These are phyloP conservation scores for Xylariaceae sp. DNA, from an alignment of 2,329 filamentous ascomycete species.

Conservation along the genomic window DNA sequence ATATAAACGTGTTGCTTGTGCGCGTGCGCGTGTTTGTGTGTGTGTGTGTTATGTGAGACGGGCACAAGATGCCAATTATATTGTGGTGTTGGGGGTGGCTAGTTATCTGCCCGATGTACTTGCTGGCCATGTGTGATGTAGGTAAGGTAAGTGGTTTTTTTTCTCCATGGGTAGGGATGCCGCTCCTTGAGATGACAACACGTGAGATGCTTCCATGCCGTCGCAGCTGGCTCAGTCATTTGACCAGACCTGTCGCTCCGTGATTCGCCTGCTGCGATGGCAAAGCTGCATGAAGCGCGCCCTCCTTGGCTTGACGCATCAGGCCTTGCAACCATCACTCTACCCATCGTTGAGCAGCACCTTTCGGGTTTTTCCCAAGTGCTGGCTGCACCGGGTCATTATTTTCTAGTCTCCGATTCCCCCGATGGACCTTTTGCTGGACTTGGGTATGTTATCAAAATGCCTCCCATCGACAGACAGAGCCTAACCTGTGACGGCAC, in stretches of 20 bases:
- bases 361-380: not conserved
- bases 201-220: slow-evolving; percentile 11
- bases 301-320: slow-evolving; percentile 9
- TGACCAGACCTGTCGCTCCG: slow-evolving; percentile 12
- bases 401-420: not conserved
- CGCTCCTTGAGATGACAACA: slow-evolving; percentile 10
- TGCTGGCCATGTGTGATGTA: not conserved
- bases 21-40: too few species aligned
- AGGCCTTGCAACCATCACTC: slow-evolving; percentile 11
- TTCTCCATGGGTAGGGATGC: not conserved
- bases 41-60: not conserved
- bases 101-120: not conserved
- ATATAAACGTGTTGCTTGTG: too few species aligned
- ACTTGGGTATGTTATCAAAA: too few species aligned
- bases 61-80: not conserved
- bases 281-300: slow-evolving; percentile 14
- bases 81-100: not conserved
- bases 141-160: not conserved
- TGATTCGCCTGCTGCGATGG: slow-evolving; percentile 16
- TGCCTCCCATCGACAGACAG: too few species aligned
- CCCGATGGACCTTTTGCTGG: too few species aligned
- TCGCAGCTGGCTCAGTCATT: slow-evolving; percentile 15
- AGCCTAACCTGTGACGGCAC: too few species aligned
- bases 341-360: not conserved
- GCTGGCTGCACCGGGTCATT: slow-evolving; percentile 3